Conservation (phyloP, 768 basidiomycete species). For the Calocybe indica region DNA sequence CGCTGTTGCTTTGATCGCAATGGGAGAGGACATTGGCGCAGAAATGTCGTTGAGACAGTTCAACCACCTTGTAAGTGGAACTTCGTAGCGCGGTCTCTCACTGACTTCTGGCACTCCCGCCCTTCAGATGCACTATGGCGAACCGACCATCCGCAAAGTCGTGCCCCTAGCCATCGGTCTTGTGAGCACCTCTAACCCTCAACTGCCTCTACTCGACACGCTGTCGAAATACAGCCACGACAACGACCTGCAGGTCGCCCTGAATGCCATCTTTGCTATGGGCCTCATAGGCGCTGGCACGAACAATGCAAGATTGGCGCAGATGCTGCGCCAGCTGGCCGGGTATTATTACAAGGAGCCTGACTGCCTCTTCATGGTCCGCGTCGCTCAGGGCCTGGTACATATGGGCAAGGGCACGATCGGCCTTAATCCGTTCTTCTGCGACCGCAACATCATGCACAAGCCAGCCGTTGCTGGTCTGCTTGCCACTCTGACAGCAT, state of each 20-base stretch:
- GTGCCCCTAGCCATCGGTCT: conserved; percentile 95
- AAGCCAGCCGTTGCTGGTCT: conserved; percentile 86
- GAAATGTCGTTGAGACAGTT: conserved; percentile 98
- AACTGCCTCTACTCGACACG: conserved; percentile 90
- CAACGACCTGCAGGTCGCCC: conserved; percentile 92
- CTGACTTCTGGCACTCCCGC: conserved; percentile 11
- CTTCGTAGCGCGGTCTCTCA: neutral
- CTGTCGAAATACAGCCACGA: conserved; percentile 99
- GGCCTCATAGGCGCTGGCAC: conserved; percentile 96
- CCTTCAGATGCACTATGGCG: conserved; percentile 96
- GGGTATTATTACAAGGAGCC: conserved; percentile 99
- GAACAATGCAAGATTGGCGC: conserved; percentile 96
- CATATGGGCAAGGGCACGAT: conserved; percentile 99
- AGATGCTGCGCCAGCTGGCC: conserved; percentile 95
- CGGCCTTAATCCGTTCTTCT: conserved; percentile 94
- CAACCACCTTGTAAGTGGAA: conserved; percentile 79
- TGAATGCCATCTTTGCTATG: conserved; percentile 98
- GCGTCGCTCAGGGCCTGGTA: conserved; percentile 93
- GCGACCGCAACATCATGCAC: conserved; percentile 86
- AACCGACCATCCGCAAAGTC: conserved; percentile 84
- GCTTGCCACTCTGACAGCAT: conserved; percentile 81
- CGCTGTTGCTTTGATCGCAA: conserved; percentile 89
- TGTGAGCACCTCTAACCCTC: conserved; percentile 93
- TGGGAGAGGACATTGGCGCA: conserved; percentile 97
- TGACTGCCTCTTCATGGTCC: conserved; percentile 93